Percentiles rank a stretch among this genome's conserved stretches.
phyloP scores from a whole-genome alignment of 1,284 basidiomycete genomes.

The Boletellus dicymbophilus region DNA sequence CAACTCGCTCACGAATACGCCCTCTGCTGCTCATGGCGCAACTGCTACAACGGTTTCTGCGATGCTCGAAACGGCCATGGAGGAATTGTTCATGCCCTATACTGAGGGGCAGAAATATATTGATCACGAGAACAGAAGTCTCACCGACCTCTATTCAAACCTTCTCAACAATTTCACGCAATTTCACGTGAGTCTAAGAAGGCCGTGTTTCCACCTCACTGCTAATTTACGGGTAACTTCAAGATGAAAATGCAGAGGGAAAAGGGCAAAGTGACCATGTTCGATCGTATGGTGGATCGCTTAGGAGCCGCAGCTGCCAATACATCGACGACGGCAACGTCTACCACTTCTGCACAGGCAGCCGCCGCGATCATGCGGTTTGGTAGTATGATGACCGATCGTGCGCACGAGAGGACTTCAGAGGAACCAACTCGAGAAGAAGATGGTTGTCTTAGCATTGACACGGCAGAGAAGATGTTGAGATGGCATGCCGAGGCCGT shows the following conservation, averaged over 20 bases:
- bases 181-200: slow-evolving; percentile 80
- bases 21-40: slow-evolving; percentile 38
- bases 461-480: slow-evolving; percentile 85
- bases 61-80: slow-evolving; percentile 94
- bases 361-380: slow-evolving; percentile 83
- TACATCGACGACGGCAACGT: slow-evolving; percentile 54
- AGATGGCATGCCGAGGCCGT: slow-evolving; percentile 97
- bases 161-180: slow-evolving; percentile 80
- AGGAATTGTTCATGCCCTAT: slow-evolving; percentile 96
- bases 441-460: slow-evolving; percentile 78
- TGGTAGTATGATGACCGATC: slow-evolving; percentile 68
- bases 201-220: slow-evolving; percentile 5
- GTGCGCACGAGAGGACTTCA: slow-evolving; percentile 50
- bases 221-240: slow-evolving; percentile 12
- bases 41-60: slow-evolving; percentile 61
- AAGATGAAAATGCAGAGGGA: slow-evolving; percentile 66
- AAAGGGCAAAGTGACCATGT: slow-evolving; percentile 83
- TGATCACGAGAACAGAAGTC: slow-evolving; percentile 88
- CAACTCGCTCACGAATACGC: slow-evolving; percentile 49
- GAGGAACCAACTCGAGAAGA: slow-evolving; percentile 78
- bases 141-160: slow-evolving; percentile 81
- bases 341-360: slow-evolving; percentile 74
- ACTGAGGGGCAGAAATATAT: slow-evolving; percentile 91
- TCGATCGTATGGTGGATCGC: slow-evolving; percentile 93
- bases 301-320: slow-evolving; percentile 79